Evolutionary conservation across 2,329 filamentous ascomycete species (phyloP).

Genomic region (Ustulina deusta): DNA sequence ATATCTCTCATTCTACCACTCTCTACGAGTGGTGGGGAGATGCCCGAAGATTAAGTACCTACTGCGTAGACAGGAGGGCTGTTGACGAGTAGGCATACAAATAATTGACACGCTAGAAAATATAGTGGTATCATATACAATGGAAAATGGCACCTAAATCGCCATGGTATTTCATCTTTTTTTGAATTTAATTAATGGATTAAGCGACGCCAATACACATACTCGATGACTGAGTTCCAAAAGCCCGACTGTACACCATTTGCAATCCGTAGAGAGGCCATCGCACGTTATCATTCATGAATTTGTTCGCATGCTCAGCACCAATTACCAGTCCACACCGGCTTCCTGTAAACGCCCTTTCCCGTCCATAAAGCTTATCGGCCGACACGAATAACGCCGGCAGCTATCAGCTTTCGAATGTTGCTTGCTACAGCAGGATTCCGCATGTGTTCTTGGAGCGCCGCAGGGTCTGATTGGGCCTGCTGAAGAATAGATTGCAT

Average conservation of each 20-base stretch:
- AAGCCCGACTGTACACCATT: slow-evolving; percentile 32
- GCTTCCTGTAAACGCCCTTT: slow-evolving; percentile 36
- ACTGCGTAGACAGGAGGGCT: background rate
- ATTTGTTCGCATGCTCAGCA: slow-evolving; percentile 22
- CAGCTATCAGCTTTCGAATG: slow-evolving; percentile 94
- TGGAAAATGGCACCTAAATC: background rate
- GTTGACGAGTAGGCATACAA: background rate
- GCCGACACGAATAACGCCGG: slow-evolving; percentile 88
- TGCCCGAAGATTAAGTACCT: background rate
- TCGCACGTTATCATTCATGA: slow-evolving; percentile 15
- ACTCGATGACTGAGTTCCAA: slow-evolving; percentile 20
- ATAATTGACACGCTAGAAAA: background rate
- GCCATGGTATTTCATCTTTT: background rate
- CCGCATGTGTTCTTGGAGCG: slow-evolving; percentile 96
- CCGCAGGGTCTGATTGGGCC: slow-evolving; percentile 91
- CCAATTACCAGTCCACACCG: slow-evolving; percentile 27
- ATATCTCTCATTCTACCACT: background rate
- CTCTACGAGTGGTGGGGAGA: background rate
- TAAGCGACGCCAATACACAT: slow-evolving; percentile 21
- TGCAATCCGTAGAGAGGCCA: slow-evolving; percentile 19
- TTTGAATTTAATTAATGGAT: slow-evolving; percentile 28
- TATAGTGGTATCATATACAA: background rate
- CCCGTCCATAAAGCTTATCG: slow-evolving; percentile 45
- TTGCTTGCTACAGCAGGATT: slow-evolving; percentile 87
- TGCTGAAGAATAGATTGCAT: slow-evolving; percentile 99